These are phyloP conservation scores for Coffea humblotiana DNA, from an alignment of 305 asterid species.

Conservation along the genomic window DNA sequence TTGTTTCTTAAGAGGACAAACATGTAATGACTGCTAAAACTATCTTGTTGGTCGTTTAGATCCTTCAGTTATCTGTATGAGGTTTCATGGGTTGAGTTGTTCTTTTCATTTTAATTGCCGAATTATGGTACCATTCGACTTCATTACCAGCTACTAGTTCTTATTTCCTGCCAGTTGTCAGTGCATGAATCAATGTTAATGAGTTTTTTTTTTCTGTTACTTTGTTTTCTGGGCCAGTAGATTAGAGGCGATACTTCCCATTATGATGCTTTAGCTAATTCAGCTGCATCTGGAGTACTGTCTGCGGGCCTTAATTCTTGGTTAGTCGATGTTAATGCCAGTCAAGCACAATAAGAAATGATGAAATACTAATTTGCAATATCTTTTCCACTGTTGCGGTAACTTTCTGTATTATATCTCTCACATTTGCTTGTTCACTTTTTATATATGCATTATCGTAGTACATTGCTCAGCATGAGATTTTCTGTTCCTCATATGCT, in stretches of 20 bases:
- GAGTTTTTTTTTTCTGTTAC: neutral
- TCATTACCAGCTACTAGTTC: neutral
- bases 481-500: neutral
- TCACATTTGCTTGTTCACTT: neutral
- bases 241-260: conserved; percentile 91
- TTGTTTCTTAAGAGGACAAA: too few species aligned
- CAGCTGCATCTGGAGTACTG: conserved; percentile 90
- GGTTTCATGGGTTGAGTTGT: too few species aligned
- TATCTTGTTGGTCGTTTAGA: too few species aligned
- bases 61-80: too few species aligned
- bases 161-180: neutral
- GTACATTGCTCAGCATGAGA: neutral
- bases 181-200: neutral
- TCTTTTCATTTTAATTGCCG: too few species aligned
- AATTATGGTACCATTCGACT: too few species aligned
- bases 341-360: neutral
- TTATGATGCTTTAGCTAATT: conserved; percentile 89
- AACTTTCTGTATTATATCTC: neutral
- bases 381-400: neutral
- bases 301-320: conserved; percentile 83
- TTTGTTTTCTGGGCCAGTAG: conserved; percentile 35
- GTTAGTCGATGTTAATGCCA: conserved; percentile 23
- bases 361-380: too few species aligned
- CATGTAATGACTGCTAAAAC: too few species aligned
- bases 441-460: neutral